phyloP scores from a whole-genome alignment of 768 basidiomycete species.

The Phaeolepiota aurea region DNA sequence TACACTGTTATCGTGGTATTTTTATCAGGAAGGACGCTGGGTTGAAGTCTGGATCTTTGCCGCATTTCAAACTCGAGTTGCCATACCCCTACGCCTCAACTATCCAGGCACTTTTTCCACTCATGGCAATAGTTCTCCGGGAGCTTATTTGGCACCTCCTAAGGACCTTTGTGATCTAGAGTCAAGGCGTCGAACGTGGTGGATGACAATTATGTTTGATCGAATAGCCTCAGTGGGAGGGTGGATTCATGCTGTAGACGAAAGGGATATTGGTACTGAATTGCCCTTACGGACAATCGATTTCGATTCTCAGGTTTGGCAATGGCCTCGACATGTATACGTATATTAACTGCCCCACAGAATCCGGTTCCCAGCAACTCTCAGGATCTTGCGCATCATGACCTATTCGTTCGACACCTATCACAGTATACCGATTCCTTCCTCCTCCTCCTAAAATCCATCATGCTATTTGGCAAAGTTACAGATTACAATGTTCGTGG shows the following conservation, averaged over 20 bases:
- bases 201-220: constrained; percentile 86
- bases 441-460: constrained; percentile 70
- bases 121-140: constrained; percentile 58
- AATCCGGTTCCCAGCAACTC: constrained; percentile 59
- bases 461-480: constrained; percentile 80
- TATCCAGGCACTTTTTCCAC: constrained; percentile 79
- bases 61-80: constrained; percentile 75
- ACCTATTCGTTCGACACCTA: constrained; percentile 64
- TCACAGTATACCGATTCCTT: constrained; percentile 79
- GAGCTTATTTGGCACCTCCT: constrained; percentile 75
- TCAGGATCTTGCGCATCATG: constrained; percentile 57
- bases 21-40: constrained; percentile 85
- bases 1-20: constrained; percentile 82
- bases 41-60: constrained; percentile 91
- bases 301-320: constrained; percentile 64
- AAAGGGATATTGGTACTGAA: constrained; percentile 79
- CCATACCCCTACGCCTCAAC: constrained; percentile 75
- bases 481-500: constrained; percentile 80
- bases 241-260: constrained; percentile 82
- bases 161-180: constrained; percentile 71
- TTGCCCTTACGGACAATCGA: constrained; percentile 68
- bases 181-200: constrained; percentile 77
- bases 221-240: constrained; percentile 75
- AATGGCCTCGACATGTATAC: too few relatives aligned
- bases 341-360: constrained; percentile 24